These are phyloP conservation scores for Prillingera fragicola DNA, from an alignment of 1,284 basidiomycete species.

Conservation along the genomic window DNA sequence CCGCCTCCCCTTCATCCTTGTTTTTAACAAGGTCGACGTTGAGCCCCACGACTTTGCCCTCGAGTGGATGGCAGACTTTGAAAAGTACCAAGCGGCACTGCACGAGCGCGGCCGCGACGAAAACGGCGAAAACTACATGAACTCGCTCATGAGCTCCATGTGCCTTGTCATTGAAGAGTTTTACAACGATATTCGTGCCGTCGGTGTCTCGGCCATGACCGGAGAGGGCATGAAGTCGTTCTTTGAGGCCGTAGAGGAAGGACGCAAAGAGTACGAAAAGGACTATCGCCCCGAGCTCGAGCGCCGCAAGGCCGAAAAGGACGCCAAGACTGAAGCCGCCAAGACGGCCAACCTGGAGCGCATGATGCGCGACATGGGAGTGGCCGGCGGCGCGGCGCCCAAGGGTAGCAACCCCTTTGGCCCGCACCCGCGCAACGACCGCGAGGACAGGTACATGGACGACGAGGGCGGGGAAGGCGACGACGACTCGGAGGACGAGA, in stretches of 20 bases:
- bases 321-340: conserved; percentile 59
- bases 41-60: conserved; percentile 78
- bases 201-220: conserved; percentile 93
- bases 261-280: conserved; percentile 81
- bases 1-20: conserved; percentile 90
- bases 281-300: conserved; percentile 89
- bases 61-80: conserved; percentile 99
- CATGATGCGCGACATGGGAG: conserved; percentile 77
- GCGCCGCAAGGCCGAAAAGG: conserved; percentile 54
- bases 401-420: conserved; percentile 54
- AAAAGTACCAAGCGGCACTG: conserved; percentile 57
- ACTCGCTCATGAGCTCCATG: conserved; percentile 98
- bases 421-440: conserved; percentile 42
- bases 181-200: conserved; percentile 90
- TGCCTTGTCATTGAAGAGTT: conserved; percentile 97
- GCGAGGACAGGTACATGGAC: conserved; percentile 33
- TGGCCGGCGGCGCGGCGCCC: conserved; percentile 59
- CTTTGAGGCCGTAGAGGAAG: conserved; percentile 82
- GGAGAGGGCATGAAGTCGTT: conserved; percentile 88
- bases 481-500: conserved; percentile 56
- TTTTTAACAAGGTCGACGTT: conserved; percentile 98
- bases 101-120: conserved; percentile 62
- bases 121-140: conserved; percentile 96
- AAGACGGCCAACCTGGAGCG: conserved; percentile 69
- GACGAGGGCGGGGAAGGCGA: conserved; percentile 6